Conservation (phyloP, 2,329 filamentous ascomycete species). For the Microsporum canis region DNA sequence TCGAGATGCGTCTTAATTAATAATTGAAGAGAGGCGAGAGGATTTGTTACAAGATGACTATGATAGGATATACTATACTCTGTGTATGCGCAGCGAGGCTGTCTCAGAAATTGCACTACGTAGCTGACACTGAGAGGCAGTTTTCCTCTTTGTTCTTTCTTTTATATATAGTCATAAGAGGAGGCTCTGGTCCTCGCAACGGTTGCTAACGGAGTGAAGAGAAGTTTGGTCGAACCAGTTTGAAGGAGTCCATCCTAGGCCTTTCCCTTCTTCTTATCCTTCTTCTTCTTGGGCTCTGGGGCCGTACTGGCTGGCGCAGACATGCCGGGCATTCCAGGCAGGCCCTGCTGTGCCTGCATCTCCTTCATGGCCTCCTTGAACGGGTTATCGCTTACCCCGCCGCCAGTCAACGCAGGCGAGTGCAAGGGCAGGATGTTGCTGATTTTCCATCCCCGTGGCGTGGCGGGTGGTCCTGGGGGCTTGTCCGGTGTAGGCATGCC, state of each 20-base stretch:
- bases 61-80: no score
- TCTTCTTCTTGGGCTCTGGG: slow-evolving; percentile 34
- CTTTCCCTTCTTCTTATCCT: slow-evolving; percentile 42
- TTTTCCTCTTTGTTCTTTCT: no score
- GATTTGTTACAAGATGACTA: neutral
- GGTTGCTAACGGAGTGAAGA: no score
- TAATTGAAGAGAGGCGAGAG: neutral
- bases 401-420: slow-evolving; percentile 79
- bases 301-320: slow-evolving; percentile 36
- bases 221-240: no score
- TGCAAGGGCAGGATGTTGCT: slow-evolving; percentile 72
- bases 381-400: slow-evolving; percentile 86
- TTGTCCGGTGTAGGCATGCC: slow-evolving; percentile 59
- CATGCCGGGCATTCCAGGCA: slow-evolving; percentile 33
- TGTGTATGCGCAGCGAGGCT: no score
- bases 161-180: no score
- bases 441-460: slow-evolving; percentile 86
- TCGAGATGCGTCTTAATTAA: slow-evolving; percentile 2
- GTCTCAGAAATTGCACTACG: no score
- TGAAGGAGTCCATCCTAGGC: slow-evolving; percentile 11
- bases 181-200: no score
- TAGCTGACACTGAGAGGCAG: no score
- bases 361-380: slow-evolving; percentile 96
- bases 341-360: slow-evolving; percentile 51
- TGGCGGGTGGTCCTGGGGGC: slow-evolving; percentile 59